Evolutionary conservation across 2,329 filamentous ascomycete species (phyloP), one percentile per base, ranked within the genome.

Genomic region (Tympanopsis confertula): DNA sequence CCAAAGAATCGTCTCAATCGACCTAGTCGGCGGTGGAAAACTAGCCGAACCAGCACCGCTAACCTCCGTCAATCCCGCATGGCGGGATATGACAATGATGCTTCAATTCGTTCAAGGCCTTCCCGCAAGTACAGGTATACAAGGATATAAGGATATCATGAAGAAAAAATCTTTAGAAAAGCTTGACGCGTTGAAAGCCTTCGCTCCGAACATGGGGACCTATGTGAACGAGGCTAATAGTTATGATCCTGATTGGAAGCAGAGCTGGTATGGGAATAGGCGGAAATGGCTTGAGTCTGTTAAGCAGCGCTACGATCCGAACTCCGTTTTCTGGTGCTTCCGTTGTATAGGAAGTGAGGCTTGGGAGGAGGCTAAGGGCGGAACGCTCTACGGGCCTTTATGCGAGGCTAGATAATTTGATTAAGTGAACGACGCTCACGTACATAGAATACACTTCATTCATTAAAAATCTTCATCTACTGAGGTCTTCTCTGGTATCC

Each of bases 1-100:
- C n/a, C n/a, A n/a, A n/a, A n/a, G n/a, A n/a, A n/a, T n/a, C 35
- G 50, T 53, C 10, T 49, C 49, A n/a, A 7, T 33, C 10, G 15
- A 33, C 7, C 10, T 33, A 10, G 30, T 33, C 30, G 30, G 10
- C 15, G 30, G 30, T 18, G 30, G 30, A 17, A 33, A 33, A 18
- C 10, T 33, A 7, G 10, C 17, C 30, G 15, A 13, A 13, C 10
- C 10, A 7, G 30, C 12, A 13, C 30, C 30, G 12, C 15, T 12
- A 7, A 13, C 30, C 17, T 13, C 12, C 15, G 30, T 33, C 7
- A 33, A 33, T 18, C 30, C 30, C 7, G 30, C 30, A 7, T 33
- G 30, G 30, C 30, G 30, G 7, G 7, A 13, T 12, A 10, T 15
- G 7, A 12, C 10, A 7, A 10, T 33, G 7, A 7, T 33, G 12